Conservation (phyloP, 768 basidiomycete species). For the Russula griseocarnosa region DNA sequence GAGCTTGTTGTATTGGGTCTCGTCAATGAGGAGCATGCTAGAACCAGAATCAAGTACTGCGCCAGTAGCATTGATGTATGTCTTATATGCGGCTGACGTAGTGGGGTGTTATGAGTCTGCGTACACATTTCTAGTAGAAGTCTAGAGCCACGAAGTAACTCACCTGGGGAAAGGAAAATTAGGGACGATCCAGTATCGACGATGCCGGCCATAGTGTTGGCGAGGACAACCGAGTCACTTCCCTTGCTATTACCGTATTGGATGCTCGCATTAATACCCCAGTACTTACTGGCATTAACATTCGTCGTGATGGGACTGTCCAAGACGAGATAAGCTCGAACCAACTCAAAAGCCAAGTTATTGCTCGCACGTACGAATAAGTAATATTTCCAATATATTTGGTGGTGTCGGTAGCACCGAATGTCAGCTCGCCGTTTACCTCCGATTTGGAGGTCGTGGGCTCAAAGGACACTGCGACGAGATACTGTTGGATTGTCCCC, state of each 20-base stretch:
- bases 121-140: neutral
- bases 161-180: slow-evolving; percentile 34
- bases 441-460: slow-evolving; percentile 30
- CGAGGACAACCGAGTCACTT: slow-evolving; percentile 23
- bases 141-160: slow-evolving; percentile 3
- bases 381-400: slow-evolving; percentile 36
- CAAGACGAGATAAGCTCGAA: slow-evolving; percentile 5
- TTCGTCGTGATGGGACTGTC: slow-evolving; percentile 34
- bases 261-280: slow-evolving; percentile 38
- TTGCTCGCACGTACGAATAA: slow-evolving; percentile 30
- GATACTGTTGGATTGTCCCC: slow-evolving; percentile 30
- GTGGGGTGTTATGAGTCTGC: slow-evolving; percentile 23
- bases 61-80: slow-evolving; percentile 35
- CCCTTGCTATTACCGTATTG: slow-evolving; percentile 29
- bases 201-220: slow-evolving; percentile 34
- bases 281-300: slow-evolving; percentile 34
- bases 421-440: slow-evolving; percentile 39
- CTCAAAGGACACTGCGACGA: slow-evolving; percentile 36
- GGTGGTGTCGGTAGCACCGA: slow-evolving; percentile 33
- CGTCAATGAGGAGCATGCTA: slow-evolving; percentile 32
- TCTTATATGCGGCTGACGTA: slow-evolving; percentile 32
- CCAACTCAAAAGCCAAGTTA: neutral
- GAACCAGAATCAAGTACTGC: slow-evolving; percentile 35
- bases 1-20: slow-evolving; percentile 34
- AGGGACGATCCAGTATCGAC: slow-evolving; percentile 40